phyloP scores from a whole-genome alignment of 805 yeast species.

The Lipomyces oligophaga region DNA sequence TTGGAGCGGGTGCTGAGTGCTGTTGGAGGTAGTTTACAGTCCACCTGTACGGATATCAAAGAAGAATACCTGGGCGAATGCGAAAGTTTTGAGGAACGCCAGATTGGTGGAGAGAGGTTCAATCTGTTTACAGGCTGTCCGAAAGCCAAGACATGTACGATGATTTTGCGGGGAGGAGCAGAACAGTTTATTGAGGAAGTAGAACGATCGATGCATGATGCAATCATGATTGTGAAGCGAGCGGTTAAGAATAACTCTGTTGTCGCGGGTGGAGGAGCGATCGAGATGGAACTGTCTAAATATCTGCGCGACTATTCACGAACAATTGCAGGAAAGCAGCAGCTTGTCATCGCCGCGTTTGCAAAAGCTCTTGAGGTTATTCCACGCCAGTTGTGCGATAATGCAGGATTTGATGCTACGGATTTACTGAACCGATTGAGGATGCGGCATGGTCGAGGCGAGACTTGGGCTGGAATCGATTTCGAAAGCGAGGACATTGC shows the following conservation, averaged over 20 bases:
- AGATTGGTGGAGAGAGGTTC: constrained; percentile 93
- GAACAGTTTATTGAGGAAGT: constrained; percentile 98
- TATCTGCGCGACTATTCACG: constrained; percentile 81
- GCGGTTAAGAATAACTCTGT: constrained; percentile 80
- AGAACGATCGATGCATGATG: constrained; percentile 95
- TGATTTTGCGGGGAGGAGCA: constrained; percentile 93
- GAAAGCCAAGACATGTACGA: constrained; percentile 86
- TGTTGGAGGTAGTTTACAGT: constrained; percentile 87
- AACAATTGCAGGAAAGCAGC: constrained; percentile 93
- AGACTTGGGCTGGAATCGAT: constrained; percentile 87
- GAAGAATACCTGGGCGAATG: constrained; percentile 79
- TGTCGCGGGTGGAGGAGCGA: constrained; percentile 99
- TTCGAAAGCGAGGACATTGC: constrained; percentile 77
- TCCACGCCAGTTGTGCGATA: constrained; percentile 96
- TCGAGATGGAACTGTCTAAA: constrained; percentile 93
- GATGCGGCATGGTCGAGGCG: constrained; percentile 92
- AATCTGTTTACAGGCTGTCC: constrained; percentile 92
- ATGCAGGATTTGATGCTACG: constrained; percentile 98
- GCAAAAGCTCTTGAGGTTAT: constrained; percentile 93
- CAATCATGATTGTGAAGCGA: constrained; percentile 96
- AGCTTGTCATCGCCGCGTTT: constrained; percentile 82
- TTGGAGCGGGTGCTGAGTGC: constrained; percentile 90
- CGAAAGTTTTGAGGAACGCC: constrained; percentile 82
- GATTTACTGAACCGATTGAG: constrained; percentile 86
- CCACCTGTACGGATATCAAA: constrained; percentile 58